Base-by-base conservation (phyloP, 108 stramenopile genomes). In the Pseudonitzschia pungens region DNA sequence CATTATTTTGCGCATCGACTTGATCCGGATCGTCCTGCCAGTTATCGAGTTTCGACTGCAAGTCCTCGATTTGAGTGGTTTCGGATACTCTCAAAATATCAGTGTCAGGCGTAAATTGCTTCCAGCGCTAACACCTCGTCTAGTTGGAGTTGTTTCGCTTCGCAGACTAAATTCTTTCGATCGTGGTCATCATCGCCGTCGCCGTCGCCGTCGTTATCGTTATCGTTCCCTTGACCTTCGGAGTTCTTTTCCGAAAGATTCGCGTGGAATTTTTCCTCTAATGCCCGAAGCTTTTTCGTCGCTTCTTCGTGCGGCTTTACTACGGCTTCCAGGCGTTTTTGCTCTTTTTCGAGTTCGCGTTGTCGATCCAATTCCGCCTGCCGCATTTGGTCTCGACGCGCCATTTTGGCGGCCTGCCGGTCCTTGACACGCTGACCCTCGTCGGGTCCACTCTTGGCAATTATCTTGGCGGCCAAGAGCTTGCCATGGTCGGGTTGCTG, bases 101-200 rank as follows among this genome's bases (percentile, higher is more conserved):
- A 0, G 62, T 67, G 29, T 81, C 80, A n/a, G 68, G 68, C 70
- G 44, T 59, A 81, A 32, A 81, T 84, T 9, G 83, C 80, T 29
- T 84, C 77, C 57, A 84, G 52, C 1, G 83, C 83, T 11, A 72
- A 16, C 10, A 84, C 15, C 59, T 84, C 83, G 24, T 75, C 74
- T 33, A 84, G 29, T 54, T 84, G 83, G 22, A 78, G 40, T 56
- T 84, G 74, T 69, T 78, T 81, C 72, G 57, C 75, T 68, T 84
- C 74, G 57, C 62, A 70, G 58, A 81, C 68, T 26, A 51, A 21
- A 2, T 77, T 53, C 52, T 12, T 18, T 24, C 64, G 64, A 33
- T 71, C 59, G 2, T 40, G 53, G 24, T 67, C 33, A 14, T 60
- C 36, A 60, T 24, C 27, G 26, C 0, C 43, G 24, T n/a, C 65